Evolutionary conservation across 2,329 filamentous ascomycete species (phyloP), one percentile per base, ranked within the genome.

Genomic region (Sporothrix humicola): DNA sequence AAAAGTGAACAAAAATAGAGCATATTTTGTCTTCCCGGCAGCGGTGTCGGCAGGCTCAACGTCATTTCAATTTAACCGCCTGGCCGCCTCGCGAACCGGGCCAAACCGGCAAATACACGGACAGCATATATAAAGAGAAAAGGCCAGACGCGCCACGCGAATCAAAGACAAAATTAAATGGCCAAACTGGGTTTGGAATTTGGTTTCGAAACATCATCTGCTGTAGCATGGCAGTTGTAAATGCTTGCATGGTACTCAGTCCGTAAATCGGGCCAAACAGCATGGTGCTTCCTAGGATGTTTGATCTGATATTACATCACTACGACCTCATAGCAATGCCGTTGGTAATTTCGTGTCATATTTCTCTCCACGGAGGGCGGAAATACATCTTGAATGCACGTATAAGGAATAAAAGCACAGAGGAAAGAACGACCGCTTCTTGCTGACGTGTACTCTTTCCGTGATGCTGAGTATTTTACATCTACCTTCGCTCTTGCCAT

Each of bases 391-490:
- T 37, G 56, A 17, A 26, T 17, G 37, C 20, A 63, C 8, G 20
- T 44, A 37, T 13, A 5, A 13, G 54, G 44, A 20, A 20, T 10
- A n/a, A 44, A 46, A 0, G 31, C 59, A 46, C 26, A 37, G 37
- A 37, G 12, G 59, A 42, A 52, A 48, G 46, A 8, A 52, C 59
- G 23, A 26, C 17, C 63, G 63, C 9, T 26, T 48, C 23, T 20
- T 50, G 63, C 44, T 50, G 63, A 50, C 63, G 44, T 66, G 63
- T 50, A 48, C 63, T 66, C 63, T 50, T 50, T 50, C 63, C 44
- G 7, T 37, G 31, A 37, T 7, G 31, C 31, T 17, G 56, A 8
- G 26, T 37, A 37, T 58, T 31, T 26, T 37, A 23, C 56, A 46
- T 42, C 17, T 7, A 20, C 37, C 1, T n/a, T 65, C 37, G 59